Evolutionary conservation across 164 flowering plant species (phyloP).

Genomic region (Vitis rotundifolia): DNA sequence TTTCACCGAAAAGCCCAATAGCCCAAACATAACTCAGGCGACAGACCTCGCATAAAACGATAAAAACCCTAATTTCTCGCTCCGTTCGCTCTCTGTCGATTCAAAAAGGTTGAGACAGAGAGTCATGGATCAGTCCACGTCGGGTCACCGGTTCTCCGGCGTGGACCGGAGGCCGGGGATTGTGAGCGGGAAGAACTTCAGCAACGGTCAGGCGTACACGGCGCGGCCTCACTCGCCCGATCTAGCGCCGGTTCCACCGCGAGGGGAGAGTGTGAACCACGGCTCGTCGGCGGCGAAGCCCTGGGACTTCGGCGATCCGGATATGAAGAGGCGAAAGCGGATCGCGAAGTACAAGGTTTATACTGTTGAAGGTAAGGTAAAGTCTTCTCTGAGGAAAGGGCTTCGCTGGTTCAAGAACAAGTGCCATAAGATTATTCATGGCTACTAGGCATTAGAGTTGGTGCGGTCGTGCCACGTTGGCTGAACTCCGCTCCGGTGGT

Average conservation of each 20-base stretch:
- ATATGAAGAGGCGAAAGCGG: slow-evolving; percentile 68
- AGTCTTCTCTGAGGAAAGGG: slow-evolving; percentile 63
- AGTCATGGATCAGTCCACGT: slow-evolving; percentile 36
- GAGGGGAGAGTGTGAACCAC: slow-evolving; percentile 1
- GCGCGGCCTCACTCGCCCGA: slow-evolving; percentile 20
- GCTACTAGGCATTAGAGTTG: slow-evolving; percentile 22
- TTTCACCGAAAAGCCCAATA: not conserved
- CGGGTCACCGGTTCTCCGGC: slow-evolving; percentile 25
- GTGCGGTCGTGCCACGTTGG: too few species aligned
- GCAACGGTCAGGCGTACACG: slow-evolving; percentile 22
- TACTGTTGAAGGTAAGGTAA: slow-evolving; percentile 71
- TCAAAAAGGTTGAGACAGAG: not conserved
- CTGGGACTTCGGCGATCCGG: slow-evolving; percentile 66
- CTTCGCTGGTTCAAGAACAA: slow-evolving; percentile 79
- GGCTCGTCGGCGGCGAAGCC: slow-evolving; percentile 23
- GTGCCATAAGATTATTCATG: slow-evolving; percentile 71
- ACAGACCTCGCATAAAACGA: not conserved
- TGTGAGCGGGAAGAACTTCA: slow-evolving; percentile 46
- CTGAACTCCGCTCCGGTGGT: too few species aligned
- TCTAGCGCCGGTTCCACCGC: slow-evolving; percentile 11
- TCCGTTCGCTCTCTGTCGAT: too few species aligned
- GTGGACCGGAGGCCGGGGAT: slow-evolving; percentile 47
- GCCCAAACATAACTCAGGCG: too few species aligned
- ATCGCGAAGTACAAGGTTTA: slow-evolving; percentile 71
- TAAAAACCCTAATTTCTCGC: too few species aligned